Evolutionary conservation across 331 rosid species (phyloP).

Genomic region (Malus hybrid): DNA sequence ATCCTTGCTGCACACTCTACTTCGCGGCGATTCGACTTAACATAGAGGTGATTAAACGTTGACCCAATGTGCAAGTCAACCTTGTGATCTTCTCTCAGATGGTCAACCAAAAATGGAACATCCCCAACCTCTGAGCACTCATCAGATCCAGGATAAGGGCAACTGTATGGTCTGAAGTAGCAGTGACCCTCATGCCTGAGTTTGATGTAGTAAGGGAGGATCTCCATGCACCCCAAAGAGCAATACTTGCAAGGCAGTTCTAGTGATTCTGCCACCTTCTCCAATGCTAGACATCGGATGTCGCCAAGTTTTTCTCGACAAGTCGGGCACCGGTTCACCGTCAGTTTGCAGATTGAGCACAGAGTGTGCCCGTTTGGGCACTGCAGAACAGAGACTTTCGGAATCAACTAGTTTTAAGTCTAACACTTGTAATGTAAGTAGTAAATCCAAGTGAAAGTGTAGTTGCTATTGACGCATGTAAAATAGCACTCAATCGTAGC

Average conservation of each 20-base stretch:
- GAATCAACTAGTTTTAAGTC: neutral
- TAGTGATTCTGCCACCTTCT: slow-evolving; percentile 33
- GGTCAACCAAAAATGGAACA: slow-evolving; percentile 26
- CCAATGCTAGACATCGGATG: slow-evolving; percentile 35
- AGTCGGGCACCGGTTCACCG: slow-evolving; percentile 34
- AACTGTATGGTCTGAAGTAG: slow-evolving; percentile 28
- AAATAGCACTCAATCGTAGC: too few species aligned
- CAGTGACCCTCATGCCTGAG: slow-evolving; percentile 31
- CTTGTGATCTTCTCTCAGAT: slow-evolving; percentile 33
- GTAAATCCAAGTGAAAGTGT: neutral
- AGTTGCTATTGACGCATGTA: too few species aligned
- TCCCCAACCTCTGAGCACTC: slow-evolving; percentile 18
- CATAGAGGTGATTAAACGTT: slow-evolving; percentile 39
- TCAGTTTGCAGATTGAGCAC: slow-evolving; percentile 28
- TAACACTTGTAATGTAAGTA: neutral
- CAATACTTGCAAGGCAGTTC: slow-evolving; percentile 32
- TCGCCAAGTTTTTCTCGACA: slow-evolving; percentile 35
- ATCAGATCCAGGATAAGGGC: slow-evolving; percentile 35
- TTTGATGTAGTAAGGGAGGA: slow-evolving; percentile 32
- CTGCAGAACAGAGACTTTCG: slow-evolving; percentile 9
- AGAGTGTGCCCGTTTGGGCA: slow-evolving; percentile 34
- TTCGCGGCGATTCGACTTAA: slow-evolving; percentile 21
- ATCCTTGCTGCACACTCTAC: slow-evolving; percentile 32
- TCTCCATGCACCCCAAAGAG: slow-evolving; percentile 24
- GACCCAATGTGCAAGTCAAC: slow-evolving; percentile 33